Base-by-base conservation (phyloP, 2,329 filamentous ascomycete species). In the Cadophora sp. region DNA sequence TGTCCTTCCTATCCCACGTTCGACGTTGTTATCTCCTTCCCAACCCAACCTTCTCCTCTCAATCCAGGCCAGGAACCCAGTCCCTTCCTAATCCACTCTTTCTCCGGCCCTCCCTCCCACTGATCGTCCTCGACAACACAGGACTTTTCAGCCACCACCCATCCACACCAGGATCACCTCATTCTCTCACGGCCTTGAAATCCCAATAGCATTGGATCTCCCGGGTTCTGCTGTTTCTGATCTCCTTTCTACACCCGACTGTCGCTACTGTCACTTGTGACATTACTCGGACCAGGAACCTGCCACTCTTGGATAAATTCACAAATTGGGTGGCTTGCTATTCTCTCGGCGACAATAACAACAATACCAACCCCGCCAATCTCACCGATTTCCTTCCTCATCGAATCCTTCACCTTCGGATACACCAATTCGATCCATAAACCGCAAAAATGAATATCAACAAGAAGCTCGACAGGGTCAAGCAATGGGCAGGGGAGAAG, bases 401-500 rank as follows among this genome's bases (percentile, higher is more conserved):
- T 64, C 62, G 60, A 65, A 61, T 29, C 55, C 46, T 24, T 58
- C 22, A 63, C 65, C 53, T 2, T 40, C 65, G 50, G 34, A 53
- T 26, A 56, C 55, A 60, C 22, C 48, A 24, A 48, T 31, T 51
- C 22, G 34, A 60, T 56, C 22, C 31, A 24, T 27, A 48, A 73
- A 48, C 63, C 71, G 71, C 72, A 43, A 75, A 68, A n/a, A 79
- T 79, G 77, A 78, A 79, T 74, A 77, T 79, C 72, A 78, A 76
- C 81, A 97, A 97, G 85, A 97, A 97, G 80, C 89, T 98, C 79
- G 95, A 94, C 82, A 91, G 95, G 78, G 91, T 97, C 84, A 97
- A 95, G 84, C 95, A 98, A 91, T 98, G 95, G 95, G 93, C 94
- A 46, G 93, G 93, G 74, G 95, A 98, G 83, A 93, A 94, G 82